Percentiles rank a stretch among this genome's conserved stretches.
Evolutionary conservation across 1,284 basidiomycete genomes (phyloP).

Genomic region (Cystobasidium slooffiae): DNA sequence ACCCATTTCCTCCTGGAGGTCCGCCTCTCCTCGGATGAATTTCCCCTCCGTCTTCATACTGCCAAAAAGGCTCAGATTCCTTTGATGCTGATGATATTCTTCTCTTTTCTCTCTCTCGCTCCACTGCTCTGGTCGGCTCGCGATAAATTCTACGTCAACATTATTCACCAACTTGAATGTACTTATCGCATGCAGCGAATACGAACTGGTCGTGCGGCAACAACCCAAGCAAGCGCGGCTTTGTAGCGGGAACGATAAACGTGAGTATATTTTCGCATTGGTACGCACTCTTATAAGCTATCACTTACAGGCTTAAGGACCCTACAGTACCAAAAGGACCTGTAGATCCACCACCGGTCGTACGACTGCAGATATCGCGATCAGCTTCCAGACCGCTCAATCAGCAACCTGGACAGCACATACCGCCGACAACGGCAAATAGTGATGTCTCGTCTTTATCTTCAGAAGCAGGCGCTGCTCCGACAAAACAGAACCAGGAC

Average conservation of each 20-base stretch:
- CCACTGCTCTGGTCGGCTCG: not conserved
- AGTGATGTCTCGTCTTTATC: conserved; percentile 13
- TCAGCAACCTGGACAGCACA: conserved; percentile 18
- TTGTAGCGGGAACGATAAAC: conserved; percentile 88
- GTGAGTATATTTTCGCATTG: conserved; percentile 55
- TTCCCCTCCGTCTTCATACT: too few species aligned
- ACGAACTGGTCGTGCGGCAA: conserved; percentile 80
- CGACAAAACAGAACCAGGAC: not conserved
- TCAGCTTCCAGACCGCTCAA: conserved; percentile 44
- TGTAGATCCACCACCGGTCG: conserved; percentile 93
- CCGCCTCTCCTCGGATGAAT: too few species aligned
- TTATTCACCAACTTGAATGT: conserved; percentile 17
- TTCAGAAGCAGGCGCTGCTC: not conserved
- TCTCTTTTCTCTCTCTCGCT: too few species aligned
- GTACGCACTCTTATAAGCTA: not conserved
- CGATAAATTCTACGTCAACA: not conserved
- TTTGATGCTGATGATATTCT: too few species aligned
- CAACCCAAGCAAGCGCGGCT: conserved; percentile 85
- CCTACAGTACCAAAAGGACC: conserved; percentile 78
- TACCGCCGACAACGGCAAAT: conserved; percentile 45
- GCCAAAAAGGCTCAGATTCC: too few species aligned
- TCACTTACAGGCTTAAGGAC: conserved; percentile 14
- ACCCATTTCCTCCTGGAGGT: too few species aligned
- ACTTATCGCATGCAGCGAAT: conserved; percentile 65
- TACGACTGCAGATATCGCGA: conserved; percentile 78